phyloP scores from a whole-genome alignment of 306 rosid genomes.

The Trifolium subterraneum region DNA sequence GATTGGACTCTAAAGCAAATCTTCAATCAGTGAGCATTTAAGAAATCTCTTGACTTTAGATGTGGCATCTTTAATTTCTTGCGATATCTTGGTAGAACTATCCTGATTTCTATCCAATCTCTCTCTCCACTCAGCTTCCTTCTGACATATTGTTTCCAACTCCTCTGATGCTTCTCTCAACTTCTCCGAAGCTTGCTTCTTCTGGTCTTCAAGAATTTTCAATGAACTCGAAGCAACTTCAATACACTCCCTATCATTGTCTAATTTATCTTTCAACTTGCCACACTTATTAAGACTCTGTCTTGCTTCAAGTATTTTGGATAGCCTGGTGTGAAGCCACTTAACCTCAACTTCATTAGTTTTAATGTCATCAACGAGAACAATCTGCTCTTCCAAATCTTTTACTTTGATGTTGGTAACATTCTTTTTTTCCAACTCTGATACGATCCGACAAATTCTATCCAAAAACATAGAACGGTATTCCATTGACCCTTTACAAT shows the following conservation, averaged over 20 bases:
- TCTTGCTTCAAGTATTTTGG: constrained; percentile 28
- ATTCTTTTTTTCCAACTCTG: background rate
- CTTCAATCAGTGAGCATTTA: too few species aligned
- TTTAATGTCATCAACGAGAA: background rate
- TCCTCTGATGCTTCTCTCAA: background rate
- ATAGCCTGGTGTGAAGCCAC: constrained; percentile 26
- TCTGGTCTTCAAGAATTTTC: background rate
- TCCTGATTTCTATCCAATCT: too few species aligned
- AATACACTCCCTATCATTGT: too few species aligned
- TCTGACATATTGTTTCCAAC: too few species aligned
- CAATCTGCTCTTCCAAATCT: background rate
- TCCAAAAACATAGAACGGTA: constrained; percentile 1
- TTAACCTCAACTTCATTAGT: background rate
- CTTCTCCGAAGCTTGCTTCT: too few species aligned
- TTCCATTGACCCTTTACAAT: background rate
- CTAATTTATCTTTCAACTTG: too few species aligned
- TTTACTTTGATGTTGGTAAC: background rate
- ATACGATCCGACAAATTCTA: constrained; percentile 8
- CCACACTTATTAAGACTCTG: background rate
- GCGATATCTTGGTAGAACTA: too few species aligned
- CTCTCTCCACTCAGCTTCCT: too few species aligned
- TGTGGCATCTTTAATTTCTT: too few species aligned
- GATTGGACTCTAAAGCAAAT: too few species aligned
- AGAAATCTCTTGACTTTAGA: too few species aligned
- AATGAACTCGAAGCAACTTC: background rate